Conservation (phyloP, 1,284 basidiomycete genomes). For the Ceratobasidium papillatum region DNA sequence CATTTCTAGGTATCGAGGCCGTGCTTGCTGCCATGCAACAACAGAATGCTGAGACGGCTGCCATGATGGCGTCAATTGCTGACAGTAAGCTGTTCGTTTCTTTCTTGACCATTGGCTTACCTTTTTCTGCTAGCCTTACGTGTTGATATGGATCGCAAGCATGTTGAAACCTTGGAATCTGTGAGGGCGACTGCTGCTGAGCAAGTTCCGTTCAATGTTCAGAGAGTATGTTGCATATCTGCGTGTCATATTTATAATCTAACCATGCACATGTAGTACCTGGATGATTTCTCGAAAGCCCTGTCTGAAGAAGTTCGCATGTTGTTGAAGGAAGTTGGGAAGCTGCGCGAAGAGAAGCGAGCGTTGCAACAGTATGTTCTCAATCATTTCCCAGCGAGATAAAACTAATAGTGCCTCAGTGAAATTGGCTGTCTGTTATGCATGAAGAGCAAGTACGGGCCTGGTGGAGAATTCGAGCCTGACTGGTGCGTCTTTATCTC, state of each 20-base stretch:
- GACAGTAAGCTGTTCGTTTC: constrained; percentile 41
- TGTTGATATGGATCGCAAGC: constrained; percentile 42
- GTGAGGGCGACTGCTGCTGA: constrained; percentile 45
- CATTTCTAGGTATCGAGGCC: constrained; percentile 43
- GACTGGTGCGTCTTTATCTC: constrained; percentile 41
- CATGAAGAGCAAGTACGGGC: constrained; percentile 45
- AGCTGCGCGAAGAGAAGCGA: constrained; percentile 46
- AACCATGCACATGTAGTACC: constrained; percentile 42
- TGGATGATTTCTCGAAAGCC: constrained; percentile 47
- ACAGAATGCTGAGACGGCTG: constrained; percentile 45
- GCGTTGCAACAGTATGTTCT: constrained; percentile 45
- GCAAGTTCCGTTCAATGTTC: constrained; percentile 47
- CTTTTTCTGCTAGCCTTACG: constrained; percentile 40
- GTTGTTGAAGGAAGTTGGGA: constrained; percentile 47
- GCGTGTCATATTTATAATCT: neutral
- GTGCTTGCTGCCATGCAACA: constrained; percentile 44
- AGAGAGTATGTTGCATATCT: constrained; percentile 41
- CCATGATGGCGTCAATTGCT: constrained; percentile 42
- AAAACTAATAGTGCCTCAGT: constrained; percentile 33
- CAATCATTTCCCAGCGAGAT: neutral
- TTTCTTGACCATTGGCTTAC: neutral
- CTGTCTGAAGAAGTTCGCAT: constrained; percentile 47
- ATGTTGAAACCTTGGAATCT: constrained; percentile 43
- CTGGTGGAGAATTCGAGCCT: constrained; percentile 47
- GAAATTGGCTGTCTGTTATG: constrained; percentile 46